Percentiles rank a stretch among this genome's conserved stretches.
Conservation (phyloP, 495 filamentous ascomycete species). For the Neurospora cerealis region DNA sequence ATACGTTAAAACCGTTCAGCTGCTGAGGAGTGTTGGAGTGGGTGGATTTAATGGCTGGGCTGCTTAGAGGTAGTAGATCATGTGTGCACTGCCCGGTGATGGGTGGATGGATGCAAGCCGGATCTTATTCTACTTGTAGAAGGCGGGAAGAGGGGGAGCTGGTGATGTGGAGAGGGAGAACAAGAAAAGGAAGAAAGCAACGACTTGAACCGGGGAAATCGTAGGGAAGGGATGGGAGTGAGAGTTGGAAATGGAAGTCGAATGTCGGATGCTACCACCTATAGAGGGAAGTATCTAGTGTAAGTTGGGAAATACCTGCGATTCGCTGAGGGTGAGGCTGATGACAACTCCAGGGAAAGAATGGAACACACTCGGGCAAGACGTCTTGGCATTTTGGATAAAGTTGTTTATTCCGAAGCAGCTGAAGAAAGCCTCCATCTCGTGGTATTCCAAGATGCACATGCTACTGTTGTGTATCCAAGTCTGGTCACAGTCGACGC, state of each 20-base stretch:
- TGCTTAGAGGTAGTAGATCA: not conserved
- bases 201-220: not conserved
- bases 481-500: not conserved
- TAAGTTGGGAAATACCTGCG: not conserved
- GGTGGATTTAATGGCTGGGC: not conserved
- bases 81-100: not conserved
- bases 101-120: not conserved
- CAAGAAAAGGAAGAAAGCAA: not conserved
- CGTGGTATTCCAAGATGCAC: not conserved
- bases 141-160: not conserved
- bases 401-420: not conserved
- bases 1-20: not conserved
- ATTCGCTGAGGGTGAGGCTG: not conserved
- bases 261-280: not conserved
- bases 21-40: not conserved
- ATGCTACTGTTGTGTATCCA: not conserved
- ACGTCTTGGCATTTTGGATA: not conserved
- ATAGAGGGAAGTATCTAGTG: not conserved
- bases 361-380: not conserved
- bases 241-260: not conserved
- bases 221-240: not conserved
- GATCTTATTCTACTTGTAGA: not conserved
- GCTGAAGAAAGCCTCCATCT: not conserved
- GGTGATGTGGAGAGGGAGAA: not conserved
- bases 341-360: not conserved